Base-by-base conservation (phyloP, 1,139 yeast genomes). In the Entelexis sorbosivorans region DNA sequence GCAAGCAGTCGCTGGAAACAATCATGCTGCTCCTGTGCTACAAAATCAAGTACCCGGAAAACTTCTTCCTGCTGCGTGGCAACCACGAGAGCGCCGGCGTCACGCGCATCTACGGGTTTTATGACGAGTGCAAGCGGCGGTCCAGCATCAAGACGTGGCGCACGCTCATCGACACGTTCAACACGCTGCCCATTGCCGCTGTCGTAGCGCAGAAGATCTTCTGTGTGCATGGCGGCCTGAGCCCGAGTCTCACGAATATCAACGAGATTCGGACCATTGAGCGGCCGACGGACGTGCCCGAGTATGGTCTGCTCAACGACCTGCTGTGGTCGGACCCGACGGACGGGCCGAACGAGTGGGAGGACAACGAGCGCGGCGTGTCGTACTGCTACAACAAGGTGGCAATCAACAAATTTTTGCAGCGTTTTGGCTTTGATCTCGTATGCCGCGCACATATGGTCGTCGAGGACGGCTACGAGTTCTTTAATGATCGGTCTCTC, bases 251-350 rank as follows among this genome's bases (percentile, higher is more conserved):
- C 68, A 89, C 87, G 73, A 80, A 94, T 51, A 87, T 91, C 97
- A 96, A 89, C 69, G 97, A 91, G 72, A 89, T 91, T 64, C 83
- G 96, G 74, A 80, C 96, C 66, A 95, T 91, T 58, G 89, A 88
- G 96, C 82, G 98, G 72, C 97, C 97, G 58, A 91, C 97, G 44
- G 97, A 91, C 73, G 88, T 91, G 63, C 97, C 98, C 49, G 97
- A 91, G 69, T 93, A 86, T 57, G 96, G 98, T 31, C 76, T 91
- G 64, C 76, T 91, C 61, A 88, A 96, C 73, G 98, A 91, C 70
- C 77, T 91, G 67, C 76, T 89, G 63, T 91, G 98, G 98, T 84
- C 96, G 4, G 98, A 91, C 69, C 98, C 98, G 32, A 87, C 93
- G 43, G 97, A 96, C 16, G 91, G 65, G 31, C 31, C 31, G 11